phyloP scores from a whole-genome alignment of 495 filamentous ascomycete species.

The Neurospora cerealis region DNA sequence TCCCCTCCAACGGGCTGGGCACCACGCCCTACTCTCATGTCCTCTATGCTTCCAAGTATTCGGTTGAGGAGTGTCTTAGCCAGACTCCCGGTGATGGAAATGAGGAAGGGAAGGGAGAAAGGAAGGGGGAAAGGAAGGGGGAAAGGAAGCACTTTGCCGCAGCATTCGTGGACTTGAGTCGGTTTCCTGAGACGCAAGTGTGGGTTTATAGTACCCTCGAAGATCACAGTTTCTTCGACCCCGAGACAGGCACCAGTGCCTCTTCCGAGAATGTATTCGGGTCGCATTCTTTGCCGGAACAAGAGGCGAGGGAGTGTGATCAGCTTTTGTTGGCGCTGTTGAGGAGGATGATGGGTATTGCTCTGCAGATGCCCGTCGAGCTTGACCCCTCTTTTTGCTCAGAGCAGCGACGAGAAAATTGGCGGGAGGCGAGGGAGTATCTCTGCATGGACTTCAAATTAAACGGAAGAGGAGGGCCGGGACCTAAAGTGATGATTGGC shows the following conservation, averaged over 20 bases:
- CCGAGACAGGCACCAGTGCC: accelerated
- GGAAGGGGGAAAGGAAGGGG: too few relatives aligned
- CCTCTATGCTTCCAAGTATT: conserved; percentile 27
- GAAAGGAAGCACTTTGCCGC: conserved; percentile 30
- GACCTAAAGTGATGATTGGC: conserved; percentile 20
- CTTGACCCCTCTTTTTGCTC: neutral
- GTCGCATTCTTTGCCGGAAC: neutral
- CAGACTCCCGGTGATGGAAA: neutral
- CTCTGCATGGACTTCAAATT: neutral
- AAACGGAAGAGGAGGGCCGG: too few relatives aligned
- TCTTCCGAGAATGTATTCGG: neutral
- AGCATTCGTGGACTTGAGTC: conserved; percentile 47
- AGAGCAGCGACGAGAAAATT: neutral
- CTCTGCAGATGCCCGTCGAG: neutral
- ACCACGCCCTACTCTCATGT: conserved; percentile 22
- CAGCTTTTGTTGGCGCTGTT: too few relatives aligned
- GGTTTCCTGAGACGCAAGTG: conserved; percentile 49
- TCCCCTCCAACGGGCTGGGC: conserved; percentile 18
- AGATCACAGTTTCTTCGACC: neutral
- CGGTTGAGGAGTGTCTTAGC: neutral
- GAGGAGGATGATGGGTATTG: too few relatives aligned
- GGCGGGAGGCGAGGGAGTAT: neutral
- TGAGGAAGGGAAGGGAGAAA: conserved; percentile 3
- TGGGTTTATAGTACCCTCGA: conserved; percentile 51
- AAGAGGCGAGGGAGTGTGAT: neutral